These are phyloP conservation scores for Magnaporthiopsis poae DNA, from an alignment of 2,329 filamentous ascomycete species.

Conservation along the genomic window DNA sequence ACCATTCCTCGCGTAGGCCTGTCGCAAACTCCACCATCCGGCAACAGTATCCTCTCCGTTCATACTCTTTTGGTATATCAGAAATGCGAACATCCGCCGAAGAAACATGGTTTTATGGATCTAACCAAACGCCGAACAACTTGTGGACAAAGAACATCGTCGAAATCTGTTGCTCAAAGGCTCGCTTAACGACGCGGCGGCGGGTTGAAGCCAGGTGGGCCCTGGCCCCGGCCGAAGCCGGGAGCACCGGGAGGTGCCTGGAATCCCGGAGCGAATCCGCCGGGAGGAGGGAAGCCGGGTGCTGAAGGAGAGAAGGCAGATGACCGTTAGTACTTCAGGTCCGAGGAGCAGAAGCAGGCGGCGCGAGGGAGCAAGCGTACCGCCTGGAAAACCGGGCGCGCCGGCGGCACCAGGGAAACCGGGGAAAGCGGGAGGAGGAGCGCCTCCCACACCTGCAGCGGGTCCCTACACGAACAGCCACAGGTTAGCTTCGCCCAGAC, in stretches of 20 bases:
- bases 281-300: conserved; percentile 26
- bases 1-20: not conserved
- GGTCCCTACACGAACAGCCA: conserved; percentile 46
- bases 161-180: not conserved
- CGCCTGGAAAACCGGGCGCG: conserved; percentile 43
- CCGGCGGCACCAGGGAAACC: conserved; percentile 43
- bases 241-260: conserved; percentile 49
- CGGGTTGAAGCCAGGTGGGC: conserved; percentile 65
- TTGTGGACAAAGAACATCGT: conserved; percentile 6
- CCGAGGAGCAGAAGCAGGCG: conserved; percentile 11
- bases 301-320: conserved; percentile 27
- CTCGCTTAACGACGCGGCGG: conserved; percentile 48
- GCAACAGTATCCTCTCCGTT: not conserved
- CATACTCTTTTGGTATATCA: not conserved
- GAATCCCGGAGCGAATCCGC: conserved; percentile 32
- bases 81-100: not conserved
- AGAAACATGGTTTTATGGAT: conserved; percentile 1
- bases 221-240: conserved; percentile 34
- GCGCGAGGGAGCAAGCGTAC: conserved; percentile 29
- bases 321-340: not conserved
- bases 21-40: not conserved
- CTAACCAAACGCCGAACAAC: conserved; percentile 5
- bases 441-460: conserved; percentile 75
- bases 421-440: conserved; percentile 50
- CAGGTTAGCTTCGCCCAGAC: conserved; percentile 15